These are phyloP conservation scores for cucumber (Cucumis sativus) DNA, from an alignment of 306 rosid species.

Conservation along the genomic window Cucumber_9930_V3 NC_026657.2:25987001-25987500, in stretches of 20 bases:
- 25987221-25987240: background rate
- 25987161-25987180: background rate
- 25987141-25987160: background rate
- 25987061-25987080: background rate
- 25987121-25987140: background rate
- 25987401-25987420: background rate
- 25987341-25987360: background rate
- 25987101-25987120: background rate
- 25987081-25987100: background rate
- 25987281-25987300: background rate
- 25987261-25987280: background rate
- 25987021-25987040: background rate
- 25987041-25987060: background rate
- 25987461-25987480: background rate
- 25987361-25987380: background rate
- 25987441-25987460: background rate
- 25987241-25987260: background rate
- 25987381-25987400: background rate
- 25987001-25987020: no score
- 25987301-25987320: background rate
- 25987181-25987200: background rate
- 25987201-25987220: background rate
- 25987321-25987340: background rate
- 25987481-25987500: conserved; percentile 36
- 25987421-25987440: conserved; percentile 1